Base-by-base conservation (phyloP, 805 yeast species). In the Monosporozyma servazzii region DNA sequence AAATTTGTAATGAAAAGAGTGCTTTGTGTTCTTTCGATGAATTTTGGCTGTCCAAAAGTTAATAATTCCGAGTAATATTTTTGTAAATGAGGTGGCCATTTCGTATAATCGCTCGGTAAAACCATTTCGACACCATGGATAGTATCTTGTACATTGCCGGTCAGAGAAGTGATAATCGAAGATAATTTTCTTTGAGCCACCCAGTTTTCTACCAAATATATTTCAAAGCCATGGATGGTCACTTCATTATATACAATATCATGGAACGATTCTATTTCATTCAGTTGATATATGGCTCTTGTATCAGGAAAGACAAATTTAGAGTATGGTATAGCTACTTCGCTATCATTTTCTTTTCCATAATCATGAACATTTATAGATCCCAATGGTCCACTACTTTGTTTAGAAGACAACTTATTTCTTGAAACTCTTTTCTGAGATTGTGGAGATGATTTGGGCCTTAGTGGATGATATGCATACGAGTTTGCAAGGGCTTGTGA, bases 181-280 rank as follows among this genome's bases (percentile, higher is more conserved):
- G 87, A 82, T n/a, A 80, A 70, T 45, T 77, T 74, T 42, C 99
- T 73, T 53, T 82, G 83, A 29, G 84, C 74, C 2, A 86, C 83
- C 99, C 99, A 93, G 65, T 91, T 97, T 65, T 93, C 98, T 11
- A 91, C 96, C 36, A 93, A 72, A 64, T 93, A 93, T 13, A 86
- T 77, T 67, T 93, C 98, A 63, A 85, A 89, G 2, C 99, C 98
- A 0, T 72, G 58, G 20, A 84, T 72, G 8, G 68, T 69, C 5
- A 81, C 66, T 49, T 74, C 75, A 44, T 76, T 77, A 31, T 75
- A 79, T 9, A 55, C 50, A 54, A 72, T 68, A 49, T 72, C 77
- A 46, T 66, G 65, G n/a, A 69, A 62, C 52, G 74, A 69, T 43
- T 72, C 75, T 50, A 73, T 60, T 21, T 41, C 44, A 54, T 71